Percentiles rank a stretch among this genome's conserved stretches.
Evolutionary conservation across 2,329 filamentous ascomycete genomes (phyloP).

Genomic region (Neonectria punicea): DNA sequence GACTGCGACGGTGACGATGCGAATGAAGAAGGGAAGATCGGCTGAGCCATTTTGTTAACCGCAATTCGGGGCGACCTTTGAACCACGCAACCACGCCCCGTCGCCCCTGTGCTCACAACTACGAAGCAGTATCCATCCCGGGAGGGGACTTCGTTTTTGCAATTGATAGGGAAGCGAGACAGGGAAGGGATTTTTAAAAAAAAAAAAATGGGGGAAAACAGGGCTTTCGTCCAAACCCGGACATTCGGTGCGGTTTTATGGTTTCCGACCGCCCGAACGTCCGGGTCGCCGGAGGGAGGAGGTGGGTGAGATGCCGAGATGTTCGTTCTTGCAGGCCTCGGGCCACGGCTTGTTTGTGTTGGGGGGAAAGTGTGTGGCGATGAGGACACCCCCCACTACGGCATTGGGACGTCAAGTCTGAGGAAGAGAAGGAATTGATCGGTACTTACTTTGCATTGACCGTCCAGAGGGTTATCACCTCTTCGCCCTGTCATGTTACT

Average conservation of each 20-base stretch:
- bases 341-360: background rate
- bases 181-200: background rate
- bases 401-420: background rate
- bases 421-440: background rate
- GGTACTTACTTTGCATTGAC: background rate
- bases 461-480: background rate
- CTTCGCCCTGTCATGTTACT: background rate
- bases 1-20: constrained; percentile 5
- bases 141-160: constrained; percentile 4
- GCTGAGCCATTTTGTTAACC: constrained; percentile 34
- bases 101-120: constrained; percentile 49
- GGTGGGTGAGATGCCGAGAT: background rate
- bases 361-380: background rate
- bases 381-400: background rate
- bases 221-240: background rate
- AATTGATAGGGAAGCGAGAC: background rate
- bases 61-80: background rate
- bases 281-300: background rate
- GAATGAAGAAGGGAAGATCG: constrained; percentile 6
- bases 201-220: background rate
- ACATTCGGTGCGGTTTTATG: background rate
- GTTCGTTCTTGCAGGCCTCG: background rate
- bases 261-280: background rate
- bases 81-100: constrained; percentile 13
- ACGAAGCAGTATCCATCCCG: constrained; percentile 53